Base-by-base conservation (phyloP, 2,329 filamentous ascomycete genomes). In the Nigrospora sphaerica region DNA sequence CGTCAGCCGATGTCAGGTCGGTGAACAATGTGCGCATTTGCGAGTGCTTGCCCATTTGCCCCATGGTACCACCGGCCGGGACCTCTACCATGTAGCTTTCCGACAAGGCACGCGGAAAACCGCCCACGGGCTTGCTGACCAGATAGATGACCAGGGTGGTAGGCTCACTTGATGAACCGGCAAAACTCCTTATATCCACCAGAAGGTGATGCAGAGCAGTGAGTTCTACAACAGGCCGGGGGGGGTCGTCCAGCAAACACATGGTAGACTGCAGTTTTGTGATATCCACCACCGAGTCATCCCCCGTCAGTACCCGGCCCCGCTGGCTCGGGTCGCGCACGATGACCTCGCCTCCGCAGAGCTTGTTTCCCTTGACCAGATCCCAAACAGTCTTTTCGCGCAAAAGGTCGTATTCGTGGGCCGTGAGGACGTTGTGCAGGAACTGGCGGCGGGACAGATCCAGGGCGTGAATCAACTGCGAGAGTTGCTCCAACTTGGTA, bases 341-440 rank as follows among this genome's bases (percentile, higher is more conserved):
- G 62, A 98, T 95, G 41, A 98, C 86, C 62, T 97, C 91, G 43
- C 89, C 89, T 50, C 84, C 89, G 46, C 96, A 85, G 58, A 97
- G 79, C 68, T 96, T 97, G 69, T 98, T 98, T 39, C 92, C 92
- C 38, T 79, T 82, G 3, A 97, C 92, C 42, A 98, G 72, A 58
- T 96, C 89, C 93, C 95, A 98, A 1, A 98, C 90, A 0, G 90
- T 95, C 63, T 86, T 85, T 62, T 96, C 88, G 49, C 93, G 84
- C 49, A 97, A 71, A 34, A 71, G 73, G n/a, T 80, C 74, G 58
- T 95, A 83, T 68, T 98, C 93, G 63, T 87, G 83, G 19, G 80
- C 78, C 0, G 95, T 98, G 47, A 98, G 78, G 11, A 98, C 89
- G 64, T 95, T 90, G 69, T 98, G 92, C 46, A 97, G 77, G 52